Conservation (phyloP, 805 yeast genomes). For the Schizosaccharomyces octosporus region DNA sequence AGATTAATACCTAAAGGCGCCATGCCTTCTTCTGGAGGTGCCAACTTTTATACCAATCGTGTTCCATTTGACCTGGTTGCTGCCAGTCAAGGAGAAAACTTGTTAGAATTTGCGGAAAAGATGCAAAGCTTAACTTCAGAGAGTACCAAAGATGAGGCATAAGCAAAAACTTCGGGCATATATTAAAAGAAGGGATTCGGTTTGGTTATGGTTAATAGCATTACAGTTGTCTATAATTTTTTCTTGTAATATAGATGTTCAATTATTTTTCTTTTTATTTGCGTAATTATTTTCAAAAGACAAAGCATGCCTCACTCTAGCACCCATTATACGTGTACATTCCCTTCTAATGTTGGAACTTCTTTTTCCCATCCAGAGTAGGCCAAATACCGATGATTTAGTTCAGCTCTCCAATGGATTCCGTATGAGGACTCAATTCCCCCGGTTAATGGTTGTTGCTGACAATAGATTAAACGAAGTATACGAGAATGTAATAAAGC, state of each 20-base stretch:
- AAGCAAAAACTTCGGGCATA: no score
- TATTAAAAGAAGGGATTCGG: no score
- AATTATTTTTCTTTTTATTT: background rate
- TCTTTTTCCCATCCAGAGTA: background rate
- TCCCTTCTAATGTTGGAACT: background rate
- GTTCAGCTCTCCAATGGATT: slow-evolving; percentile 45
- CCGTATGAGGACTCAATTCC: slow-evolving; percentile 37
- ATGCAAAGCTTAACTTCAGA: background rate
- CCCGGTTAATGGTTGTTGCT: slow-evolving; percentile 26
- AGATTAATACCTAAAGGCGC: slow-evolving; percentile 47
- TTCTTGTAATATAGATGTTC: no score
- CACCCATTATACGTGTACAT: background rate
- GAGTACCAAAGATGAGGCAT: background rate
- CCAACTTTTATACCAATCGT: slow-evolving; percentile 70
- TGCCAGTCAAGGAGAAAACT: slow-evolving; percentile 33
- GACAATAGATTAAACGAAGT: slow-evolving; percentile 36
- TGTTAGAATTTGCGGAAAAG: slow-evolving; percentile 33
- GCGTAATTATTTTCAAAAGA: background rate
- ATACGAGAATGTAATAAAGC: slow-evolving; percentile 81
- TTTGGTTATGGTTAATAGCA: no score
- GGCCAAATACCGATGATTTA: slow-evolving; percentile 58
- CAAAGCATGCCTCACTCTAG: no score
- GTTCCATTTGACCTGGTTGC: slow-evolving; percentile 82
- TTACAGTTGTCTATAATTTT: no score
- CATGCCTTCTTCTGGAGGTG: slow-evolving; percentile 42